Evolutionary conservation across 2,329 filamentous ascomycete genomes (phyloP), one percentile per base, ranked within the genome.

Genomic region (Aspergillus phoenicis): DNA sequence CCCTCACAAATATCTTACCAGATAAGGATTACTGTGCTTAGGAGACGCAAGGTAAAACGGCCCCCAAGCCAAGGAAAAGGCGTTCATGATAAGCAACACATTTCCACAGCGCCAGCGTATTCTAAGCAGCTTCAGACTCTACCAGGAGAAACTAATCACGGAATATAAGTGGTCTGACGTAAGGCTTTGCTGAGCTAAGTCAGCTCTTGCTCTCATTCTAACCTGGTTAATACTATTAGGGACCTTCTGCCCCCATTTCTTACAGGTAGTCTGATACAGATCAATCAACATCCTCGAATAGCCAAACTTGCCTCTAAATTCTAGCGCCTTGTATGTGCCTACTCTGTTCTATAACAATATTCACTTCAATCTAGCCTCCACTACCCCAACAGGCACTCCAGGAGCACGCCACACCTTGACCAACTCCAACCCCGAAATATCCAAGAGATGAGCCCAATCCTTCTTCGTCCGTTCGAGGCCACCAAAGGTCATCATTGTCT

Each of bases 381-480:
- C 61, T 30, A 71, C 63, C 3, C 65, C 68, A 3, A 67, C 60
- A 3, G 62, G 57, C 0, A 58, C 58, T 2, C 60, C 67, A 20
- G 61, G 56, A 11, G 60, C 51, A 26, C 65, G 60, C 66, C 68
- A 71, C 11, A 70, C 57, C 47, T 67, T 70, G 11, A 70, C 65
- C 24, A 71, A 43, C 52, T 63, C 59, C 48, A 72, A 51, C 2
- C 67, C 70, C 0, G 65, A 62, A 17, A 26, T 58, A 8, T 72
- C 70, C 8, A 73, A 52, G 7, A 73, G 52, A 26, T 53, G 61
- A n/a, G 57, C 64, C 39, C 64, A 72, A 3, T 71, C 59, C 28
- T 68, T 68, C 30, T 66, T 64, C 3, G 70, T 71, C 13, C 71
- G 60, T 59, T 73, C 71, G 24, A 64, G 61, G 2, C 70, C 70